These are phyloP conservation scores for Gossypium aridum DNA, from an alignment of 441 rosid species.

Conservation along the genomic window DNA sequence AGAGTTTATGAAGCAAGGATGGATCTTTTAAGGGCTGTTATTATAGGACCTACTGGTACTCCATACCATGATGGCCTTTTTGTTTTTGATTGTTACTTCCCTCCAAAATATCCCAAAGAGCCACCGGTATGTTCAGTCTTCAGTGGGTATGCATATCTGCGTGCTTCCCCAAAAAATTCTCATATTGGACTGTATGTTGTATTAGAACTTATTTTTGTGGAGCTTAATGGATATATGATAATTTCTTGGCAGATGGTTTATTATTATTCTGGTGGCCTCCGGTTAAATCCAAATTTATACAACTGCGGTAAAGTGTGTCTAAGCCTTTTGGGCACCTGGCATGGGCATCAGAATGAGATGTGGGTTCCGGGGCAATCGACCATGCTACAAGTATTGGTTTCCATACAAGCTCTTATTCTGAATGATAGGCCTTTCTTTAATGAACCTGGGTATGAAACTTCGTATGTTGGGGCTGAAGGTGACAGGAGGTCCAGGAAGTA, in stretches of 20 bases:
- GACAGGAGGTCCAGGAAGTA: constrained; percentile 29
- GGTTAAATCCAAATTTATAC: constrained; percentile 57
- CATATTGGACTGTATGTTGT: background rate
- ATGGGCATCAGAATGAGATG: constrained; percentile 38
- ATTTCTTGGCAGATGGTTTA: constrained; percentile 38
- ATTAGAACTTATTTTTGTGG: background rate
- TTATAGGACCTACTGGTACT: constrained; percentile 53
- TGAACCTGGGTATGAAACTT: constrained; percentile 51
- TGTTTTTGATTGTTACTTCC: constrained; percentile 59
- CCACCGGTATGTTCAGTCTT: constrained; percentile 40
- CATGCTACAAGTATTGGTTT: constrained; percentile 67
- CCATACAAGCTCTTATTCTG: constrained; percentile 55
- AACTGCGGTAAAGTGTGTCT: constrained; percentile 65
- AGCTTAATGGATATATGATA: constrained; percentile 1
- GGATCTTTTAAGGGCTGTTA: constrained; percentile 56
- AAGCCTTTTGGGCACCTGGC: constrained; percentile 67
- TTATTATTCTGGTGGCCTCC: constrained; percentile 65
- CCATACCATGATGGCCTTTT: constrained; percentile 71
- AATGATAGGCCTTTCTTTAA: constrained; percentile 52
- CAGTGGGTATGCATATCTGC: background rate
- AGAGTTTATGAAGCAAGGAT: constrained; percentile 54
- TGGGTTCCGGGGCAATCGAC: constrained; percentile 55
- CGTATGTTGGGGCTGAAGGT: constrained; percentile 26
- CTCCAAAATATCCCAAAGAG: constrained; percentile 34
- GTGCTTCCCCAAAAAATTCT: background rate